Evolutionary conservation across 176 grass and related monocot genomes (phyloP), one percentile per base, ranked within the genome.

Genomic region (Phyllostachys edulis): DNA sequence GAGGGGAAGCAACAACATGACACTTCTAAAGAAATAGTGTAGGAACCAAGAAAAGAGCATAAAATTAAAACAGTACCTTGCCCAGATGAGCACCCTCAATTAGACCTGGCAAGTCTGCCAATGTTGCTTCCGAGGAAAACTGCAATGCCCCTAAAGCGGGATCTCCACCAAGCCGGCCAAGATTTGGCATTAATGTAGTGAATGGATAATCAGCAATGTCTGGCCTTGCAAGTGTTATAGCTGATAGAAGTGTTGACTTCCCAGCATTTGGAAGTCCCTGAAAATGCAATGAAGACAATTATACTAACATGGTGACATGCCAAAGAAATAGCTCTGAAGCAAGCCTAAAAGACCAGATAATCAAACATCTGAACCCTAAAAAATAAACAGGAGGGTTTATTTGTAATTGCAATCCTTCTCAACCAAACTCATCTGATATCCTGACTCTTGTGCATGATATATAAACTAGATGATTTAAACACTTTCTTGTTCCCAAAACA

Each of bases 241-340:
- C 84, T 81, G 96, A 88, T 67, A 98, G 77, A 92, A 98, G 96
- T 71, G 96, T 98, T 78, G 93, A 98, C 80, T 98, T 98, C 78
- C 96, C 96, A 87, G 96, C 96, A 90, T 98, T 98, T n/a, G 96
- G 96, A 73, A 98, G 96, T 71, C 96, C 96, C 96, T 98, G 47
- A 74, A 81, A 49, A 64, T 60, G 66, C 16, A 78, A 57, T 36
- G 49, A 81, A 71, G 37, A 77, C 3, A 23, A 7, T 15, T 54
- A 89, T 42, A 75, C 23, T 17, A 77, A 63, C 72, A 70, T 44
- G 36, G 5, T 0, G 5, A 69, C 0, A 65, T 76, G 63, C 9
- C 17, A 63, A 76, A 37, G 17, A 56, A 81, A 71, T 81, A 85
- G 6, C 57, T 21, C 47, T 16, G 29, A 81, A 76, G 21, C 36